phyloP scores from a whole-genome alignment of 1,139 yeast species.

The Arxiozyma telluris region DNA sequence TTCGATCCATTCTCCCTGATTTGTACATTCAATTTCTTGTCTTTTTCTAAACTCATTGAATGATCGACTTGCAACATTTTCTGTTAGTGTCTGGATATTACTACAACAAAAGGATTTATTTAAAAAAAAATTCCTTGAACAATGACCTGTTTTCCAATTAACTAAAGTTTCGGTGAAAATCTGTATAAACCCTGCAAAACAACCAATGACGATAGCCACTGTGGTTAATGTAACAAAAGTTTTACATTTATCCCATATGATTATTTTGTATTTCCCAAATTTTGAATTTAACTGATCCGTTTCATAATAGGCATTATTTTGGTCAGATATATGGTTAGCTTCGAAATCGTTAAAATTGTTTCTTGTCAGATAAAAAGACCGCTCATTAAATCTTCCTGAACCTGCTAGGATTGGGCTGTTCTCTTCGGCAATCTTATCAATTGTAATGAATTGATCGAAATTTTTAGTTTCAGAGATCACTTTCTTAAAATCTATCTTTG shows the following conservation, averaged over 20 bases:
- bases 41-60: conserved; percentile 13
- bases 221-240: conserved; percentile 63
- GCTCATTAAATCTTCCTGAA: background rate
- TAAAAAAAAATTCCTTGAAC: conserved; percentile 59
- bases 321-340: background rate
- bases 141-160: conserved; percentile 69
- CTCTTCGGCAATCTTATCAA: conserved; percentile 82
- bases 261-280: conserved; percentile 19
- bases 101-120: conserved; percentile 77
- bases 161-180: conserved; percentile 83
- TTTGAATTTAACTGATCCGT: conserved; percentile 4
- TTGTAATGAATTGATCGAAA: conserved; percentile 55
- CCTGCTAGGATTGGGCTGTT: conserved; percentile 17
- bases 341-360: background rate
- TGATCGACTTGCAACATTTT: conserved; percentile 1
- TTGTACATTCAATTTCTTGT: conserved; percentile 36
- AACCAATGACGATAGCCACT: conserved; percentile 71
- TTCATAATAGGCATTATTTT: conserved; percentile 3
- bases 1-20: conserved; percentile 40
- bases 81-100: conserved; percentile 31
- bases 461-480: conserved; percentile 30
- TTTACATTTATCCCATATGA: conserved; percentile 46
- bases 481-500: background rate
- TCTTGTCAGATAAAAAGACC: background rate
- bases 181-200: conserved; percentile 73